phyloP scores from a whole-genome alignment of 2,329 filamentous ascomycete genomes.

The Calonectria crousiana region DNA sequence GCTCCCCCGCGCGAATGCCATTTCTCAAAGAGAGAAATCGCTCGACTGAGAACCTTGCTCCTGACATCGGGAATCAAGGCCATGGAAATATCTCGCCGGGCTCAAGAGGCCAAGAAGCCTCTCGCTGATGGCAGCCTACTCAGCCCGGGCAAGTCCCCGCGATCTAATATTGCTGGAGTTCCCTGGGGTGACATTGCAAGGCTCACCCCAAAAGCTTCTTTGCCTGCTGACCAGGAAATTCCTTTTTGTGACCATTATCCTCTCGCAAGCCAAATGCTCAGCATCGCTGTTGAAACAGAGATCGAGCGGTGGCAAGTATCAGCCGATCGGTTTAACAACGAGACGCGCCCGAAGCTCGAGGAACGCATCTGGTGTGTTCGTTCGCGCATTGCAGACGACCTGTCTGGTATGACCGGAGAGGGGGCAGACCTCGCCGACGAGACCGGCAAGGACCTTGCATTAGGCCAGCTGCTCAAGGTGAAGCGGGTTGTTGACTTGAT shows the following conservation, averaged over 20 bases:
- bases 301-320: constrained; percentile 69
- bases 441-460: constrained; percentile 80
- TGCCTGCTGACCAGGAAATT: constrained; percentile 51
- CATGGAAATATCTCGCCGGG: constrained; percentile 79
- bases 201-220: constrained; percentile 52
- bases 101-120: constrained; percentile 61
- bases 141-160: constrained; percentile 35
- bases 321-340: constrained; percentile 69
- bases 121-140: constrained; percentile 40
- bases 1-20: constrained; percentile 50
- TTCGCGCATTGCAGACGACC: constrained; percentile 62
- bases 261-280: constrained; percentile 64
- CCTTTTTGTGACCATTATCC: constrained; percentile 61
- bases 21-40: constrained; percentile 79
- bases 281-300: constrained; percentile 59
- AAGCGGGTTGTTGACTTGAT: constrained; percentile 86
- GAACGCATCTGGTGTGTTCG: constrained; percentile 61
- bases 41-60: constrained; percentile 81
- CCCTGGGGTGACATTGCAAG: constrained; percentile 59
- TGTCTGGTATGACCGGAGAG: constrained; percentile 71
- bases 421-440: constrained; percentile 85
- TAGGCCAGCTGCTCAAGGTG: constrained; percentile 81
- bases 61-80: constrained; percentile 92
- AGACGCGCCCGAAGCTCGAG: constrained; percentile 67
- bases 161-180: constrained; percentile 39